Base-by-base conservation (phyloP, 805 yeast genomes). In the Saccharomycopsis olivae region DNA sequence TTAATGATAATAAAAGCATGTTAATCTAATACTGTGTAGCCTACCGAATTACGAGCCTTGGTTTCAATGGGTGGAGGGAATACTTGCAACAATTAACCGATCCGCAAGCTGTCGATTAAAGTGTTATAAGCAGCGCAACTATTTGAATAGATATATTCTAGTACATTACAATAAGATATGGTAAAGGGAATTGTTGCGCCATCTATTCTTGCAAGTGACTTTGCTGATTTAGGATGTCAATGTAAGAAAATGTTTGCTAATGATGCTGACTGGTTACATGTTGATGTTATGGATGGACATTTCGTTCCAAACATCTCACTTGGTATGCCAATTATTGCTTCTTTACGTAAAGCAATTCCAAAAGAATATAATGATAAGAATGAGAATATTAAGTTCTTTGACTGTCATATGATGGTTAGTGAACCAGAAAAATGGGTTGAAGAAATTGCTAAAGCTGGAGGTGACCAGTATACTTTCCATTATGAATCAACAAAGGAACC, bases 281-380 rank as follows among this genome's bases (percentile, higher is more conserved):
- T 92, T 39, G 99, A 92, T 61, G 89, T 92, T 36, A 92, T 92
- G 99, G 99, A 92, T 58, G 98, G 98, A 36, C 88, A 89, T 61
- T 92, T 92, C 57, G 99, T 92, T 36, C 98, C 98, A 50, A 92
- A 92, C 64, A 80, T 92, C 49, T 79, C 96, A 1, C 67, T 92
- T 53, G 99, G 99, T 19, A 86, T 94, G 28, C 95, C 95, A 41
- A 74, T 89, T 40, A 87, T 88, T 36, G 63, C 75, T 41, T 74
- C 84, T 25, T 71, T 88, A 55, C 75, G 96, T 53, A 71, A 75
- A 47, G 74, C 75, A 25, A 72, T 87, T 34, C 95, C 97, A 38
- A 58, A 58, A 36, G 68, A 68, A 3, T 73, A 73, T 51, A 29
- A 46, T 28, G 11, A 33, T 9, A 32, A 34, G 8, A 37, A 19